Evolutionary conservation across 768 basidiomycete genomes (phyloP), one percentile per base, ranked within the genome.

Genomic region (Lactarius vividus): DNA sequence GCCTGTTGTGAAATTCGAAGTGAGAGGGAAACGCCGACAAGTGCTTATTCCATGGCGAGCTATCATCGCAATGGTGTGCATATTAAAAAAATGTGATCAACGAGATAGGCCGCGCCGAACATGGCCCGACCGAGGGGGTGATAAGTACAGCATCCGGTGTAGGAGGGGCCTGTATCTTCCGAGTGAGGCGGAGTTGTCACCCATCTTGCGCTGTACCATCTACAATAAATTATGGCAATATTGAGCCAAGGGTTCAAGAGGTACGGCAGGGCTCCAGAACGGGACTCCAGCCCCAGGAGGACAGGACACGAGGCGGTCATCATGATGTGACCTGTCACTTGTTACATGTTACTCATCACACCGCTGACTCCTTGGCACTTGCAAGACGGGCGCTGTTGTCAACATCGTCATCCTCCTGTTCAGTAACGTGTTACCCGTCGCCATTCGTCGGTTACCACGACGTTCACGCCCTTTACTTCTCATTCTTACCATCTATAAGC

Each of bases 151-250:
- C 28, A 28, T 29, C 59, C 57, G 52, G 42, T n/a, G 63, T 33
- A 46, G 44, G 9, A 15, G 53, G 29, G 28, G 18, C 28, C 18
- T 35, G n/a, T 63, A 57, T 57, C 62, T 44, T 62, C 40, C 55
- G 37, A 8, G 10, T 3, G 54, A 56, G 29, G 59, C 42, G 46
- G 46, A 49, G 46, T 60, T 59, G 28, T 46, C 42, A 59, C 29
- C 57, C 10, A 18, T 59, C 20, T 16, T 42, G 37, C 40, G 39
- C 20, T 6, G 15, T 39, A 31, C 29, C 29, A 29, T 33, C 58
- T 35, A 18, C 16, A 26, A 18, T 42, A 44, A 42, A 55, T 59
- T 64, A 59, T 54, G 63, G 63, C 59, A 35, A 59, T 59, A 64
- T 59, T 64, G 63, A 42, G 31, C 42, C 20, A 44, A n/a, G 15